Percentiles rank a stretch among this genome's conserved stretches.
Evolutionary conservation across 352 stramenopile genomes (phyloP).

Genomic region (Phytopythium mirpurense): DNA sequence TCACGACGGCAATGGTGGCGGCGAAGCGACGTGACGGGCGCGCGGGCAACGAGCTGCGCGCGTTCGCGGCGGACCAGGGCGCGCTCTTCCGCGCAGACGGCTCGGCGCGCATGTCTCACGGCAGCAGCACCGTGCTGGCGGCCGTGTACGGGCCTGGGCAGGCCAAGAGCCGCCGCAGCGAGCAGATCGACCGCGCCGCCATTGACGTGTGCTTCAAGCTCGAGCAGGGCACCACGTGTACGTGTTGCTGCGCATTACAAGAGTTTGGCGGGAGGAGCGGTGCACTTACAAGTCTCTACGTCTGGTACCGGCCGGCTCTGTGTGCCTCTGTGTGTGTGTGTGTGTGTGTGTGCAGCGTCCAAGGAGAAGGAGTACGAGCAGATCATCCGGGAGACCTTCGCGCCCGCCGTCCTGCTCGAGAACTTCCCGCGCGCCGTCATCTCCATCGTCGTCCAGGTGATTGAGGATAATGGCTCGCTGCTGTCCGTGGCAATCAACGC

Average conservation of each 20-base stretch:
- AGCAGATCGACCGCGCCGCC: slow-evolving; percentile 56
- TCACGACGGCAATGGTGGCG: slow-evolving; percentile 30
- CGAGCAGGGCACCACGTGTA: slow-evolving; percentile 68
- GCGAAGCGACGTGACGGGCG: slow-evolving; percentile 60
- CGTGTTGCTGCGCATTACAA: slow-evolving; percentile 16
- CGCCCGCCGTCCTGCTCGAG: slow-evolving; percentile 56
- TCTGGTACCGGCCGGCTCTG: no score
- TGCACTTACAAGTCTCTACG: no score
- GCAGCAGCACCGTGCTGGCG: slow-evolving; percentile 64
- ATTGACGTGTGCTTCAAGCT: slow-evolving; percentile 81
- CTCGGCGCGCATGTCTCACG: slow-evolving; percentile 73
- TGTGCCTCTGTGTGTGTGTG: background rate
- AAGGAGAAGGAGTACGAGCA: slow-evolving; percentile 86
- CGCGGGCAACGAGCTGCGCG: slow-evolving; percentile 67
- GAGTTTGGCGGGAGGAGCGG: background rate
- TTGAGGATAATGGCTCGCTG: slow-evolving; percentile 78
- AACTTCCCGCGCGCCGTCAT: slow-evolving; percentile 80
- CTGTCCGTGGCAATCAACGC: slow-evolving; percentile 81
- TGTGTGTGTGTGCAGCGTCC: slow-evolving; percentile 31
- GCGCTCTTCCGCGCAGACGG: slow-evolving; percentile 76
- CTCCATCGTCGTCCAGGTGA: slow-evolving; percentile 82
- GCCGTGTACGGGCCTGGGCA: slow-evolving; percentile 75
- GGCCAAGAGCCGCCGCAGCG: slow-evolving; percentile 61
- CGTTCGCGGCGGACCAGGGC: slow-evolving; percentile 68
- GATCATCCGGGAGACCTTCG: slow-evolving; percentile 75